Percentiles rank a stretch among this genome's conserved stretches.
These are phyloP conservation scores for Citrullus amarus DNA, from an alignment of 306 rosid species.

Conservation along the genomic window DNA sequence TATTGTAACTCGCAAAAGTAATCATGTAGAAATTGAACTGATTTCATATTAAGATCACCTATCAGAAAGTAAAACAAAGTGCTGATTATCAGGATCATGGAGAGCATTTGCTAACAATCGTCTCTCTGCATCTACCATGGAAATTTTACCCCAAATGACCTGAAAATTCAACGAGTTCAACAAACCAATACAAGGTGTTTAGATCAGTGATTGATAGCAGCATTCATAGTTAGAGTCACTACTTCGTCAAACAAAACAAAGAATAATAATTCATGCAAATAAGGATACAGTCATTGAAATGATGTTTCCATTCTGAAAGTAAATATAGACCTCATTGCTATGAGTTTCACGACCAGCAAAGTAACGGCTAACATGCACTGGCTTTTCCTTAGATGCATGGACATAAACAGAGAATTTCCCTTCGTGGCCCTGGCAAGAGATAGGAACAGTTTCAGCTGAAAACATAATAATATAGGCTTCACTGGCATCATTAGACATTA, in stretches of 20 bases:
- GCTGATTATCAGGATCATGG: constrained; percentile 81
- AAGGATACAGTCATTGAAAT: not conserved
- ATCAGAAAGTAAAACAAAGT: constrained; percentile 90
- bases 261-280: not conserved
- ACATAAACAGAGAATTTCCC: constrained; percentile 90
- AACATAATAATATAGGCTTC: not conserved
- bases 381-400: constrained; percentile 80
- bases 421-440: constrained; percentile 84
- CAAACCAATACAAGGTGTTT: not conserved
- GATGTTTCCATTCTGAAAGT: not conserved
- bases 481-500: not conserved
- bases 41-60: constrained; percentile 36
- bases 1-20: constrained; percentile 17
- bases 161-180: constrained; percentile 23
- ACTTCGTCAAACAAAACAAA: not conserved
- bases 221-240: not conserved
- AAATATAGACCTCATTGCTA: constrained; percentile 62
- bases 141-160: constrained; percentile 98
- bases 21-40: constrained; percentile 16
- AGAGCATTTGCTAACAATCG: constrained; percentile 81
- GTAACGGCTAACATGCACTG: constrained; percentile 76
- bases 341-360: constrained; percentile 66
- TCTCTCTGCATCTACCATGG: constrained; percentile 99
- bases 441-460: constrained; percentile 16
- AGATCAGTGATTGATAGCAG: not conserved